Evolutionary conservation across 1,284 basidiomycete species (phyloP), one percentile per base, ranked within the genome.

Genomic region (Acaromyces ingoldii): DNA sequence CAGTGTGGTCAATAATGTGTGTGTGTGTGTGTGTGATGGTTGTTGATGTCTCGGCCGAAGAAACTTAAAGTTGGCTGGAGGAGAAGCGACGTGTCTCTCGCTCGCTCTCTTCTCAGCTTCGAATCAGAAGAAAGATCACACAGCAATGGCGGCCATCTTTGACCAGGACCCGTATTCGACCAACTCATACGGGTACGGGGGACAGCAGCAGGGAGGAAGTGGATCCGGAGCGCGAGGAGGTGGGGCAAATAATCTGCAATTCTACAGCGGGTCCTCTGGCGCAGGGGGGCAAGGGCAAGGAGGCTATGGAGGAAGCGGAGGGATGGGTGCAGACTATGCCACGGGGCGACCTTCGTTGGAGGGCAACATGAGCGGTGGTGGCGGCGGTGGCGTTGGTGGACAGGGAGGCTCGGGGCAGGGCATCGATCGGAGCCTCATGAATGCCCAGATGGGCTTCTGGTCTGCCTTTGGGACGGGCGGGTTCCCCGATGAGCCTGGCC

Each of bases 391-490:
- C 41, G 41, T 57, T 13, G n/a, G n/a, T n/a, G n/a, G n/a, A n/a
- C n/a, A n/a, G n/a, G n/a, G n/a, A n/a, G n/a, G n/a, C n/a, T n/a
- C n/a, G n/a, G n/a, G n/a, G n/a, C 57, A 58, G 2, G 59, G 57
- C n/a, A 59, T 59, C 4, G 61, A 62, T 13, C 54, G 64, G 31
- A 56, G 55, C 43, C 58, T 63, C 53, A 68, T 70, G 62, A 58
- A 52, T 40, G 56, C 60, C 15, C 67, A 71, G 39, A 60, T 67
- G 58, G 57, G 62, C 40, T 69, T 71, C 45, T 71, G 68, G 68
- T 57, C 58, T 25, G 72, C 72, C 17, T 74, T 75, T 48, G 70
- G 69, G 40, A 74, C 72, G 1, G 71, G 71, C n/a, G 71, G 69
- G 6, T 67, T 70, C 33, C 72, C 72, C 5, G 72, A 70, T 45